These are phyloP conservation scores for Paraphaeosphaeria sporulosa DNA, from an alignment of 2,329 filamentous ascomycete species.

Conservation along the genomic window DNA sequence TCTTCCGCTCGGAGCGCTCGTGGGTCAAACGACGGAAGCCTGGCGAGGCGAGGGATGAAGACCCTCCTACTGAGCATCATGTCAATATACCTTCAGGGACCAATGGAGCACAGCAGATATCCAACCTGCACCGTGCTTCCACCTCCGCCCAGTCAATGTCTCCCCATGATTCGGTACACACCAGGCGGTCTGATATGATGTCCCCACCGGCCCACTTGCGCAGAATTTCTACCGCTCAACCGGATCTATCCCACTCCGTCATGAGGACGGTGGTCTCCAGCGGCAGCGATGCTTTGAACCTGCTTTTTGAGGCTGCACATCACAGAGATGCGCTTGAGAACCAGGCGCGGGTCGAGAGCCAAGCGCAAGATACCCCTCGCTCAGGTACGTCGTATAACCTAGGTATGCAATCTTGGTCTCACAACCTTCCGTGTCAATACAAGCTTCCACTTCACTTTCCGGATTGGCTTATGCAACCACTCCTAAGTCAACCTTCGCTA, in stretches of 20 bases:
- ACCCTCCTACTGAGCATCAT: conserved; percentile 17
- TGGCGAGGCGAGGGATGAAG: conserved; percentile 36
- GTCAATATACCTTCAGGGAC: not conserved
- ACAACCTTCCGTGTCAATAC: not conserved
- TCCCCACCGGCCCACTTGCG: conserved; percentile 39
- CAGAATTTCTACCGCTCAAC: conserved; percentile 43
- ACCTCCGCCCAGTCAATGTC: conserved; percentile 34
- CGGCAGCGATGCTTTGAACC: conserved; percentile 61
- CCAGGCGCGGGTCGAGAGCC: conserved; percentile 43
- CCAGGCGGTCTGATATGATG: conserved; percentile 38
- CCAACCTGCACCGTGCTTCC: conserved; percentile 31
- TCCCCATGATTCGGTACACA: conserved; percentile 36
- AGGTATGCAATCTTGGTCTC: conserved; percentile 2
- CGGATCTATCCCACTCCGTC: conserved; percentile 50
- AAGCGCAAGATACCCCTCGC: conserved; percentile 47
- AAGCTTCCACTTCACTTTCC: not conserved
- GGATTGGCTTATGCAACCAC: not conserved
- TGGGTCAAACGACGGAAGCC: conserved; percentile 50
- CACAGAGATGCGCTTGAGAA: conserved; percentile 48
- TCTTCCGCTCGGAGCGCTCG: conserved; percentile 52
- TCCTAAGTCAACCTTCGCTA: not conserved
- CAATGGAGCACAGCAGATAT: conserved; percentile 14
- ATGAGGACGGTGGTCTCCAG: conserved; percentile 61
- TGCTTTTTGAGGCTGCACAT: conserved; percentile 60
- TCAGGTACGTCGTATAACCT: conserved; percentile 33